Conservation (phyloP, 768 basidiomycete species). For the Cystofilobasidium macerans region DNA sequence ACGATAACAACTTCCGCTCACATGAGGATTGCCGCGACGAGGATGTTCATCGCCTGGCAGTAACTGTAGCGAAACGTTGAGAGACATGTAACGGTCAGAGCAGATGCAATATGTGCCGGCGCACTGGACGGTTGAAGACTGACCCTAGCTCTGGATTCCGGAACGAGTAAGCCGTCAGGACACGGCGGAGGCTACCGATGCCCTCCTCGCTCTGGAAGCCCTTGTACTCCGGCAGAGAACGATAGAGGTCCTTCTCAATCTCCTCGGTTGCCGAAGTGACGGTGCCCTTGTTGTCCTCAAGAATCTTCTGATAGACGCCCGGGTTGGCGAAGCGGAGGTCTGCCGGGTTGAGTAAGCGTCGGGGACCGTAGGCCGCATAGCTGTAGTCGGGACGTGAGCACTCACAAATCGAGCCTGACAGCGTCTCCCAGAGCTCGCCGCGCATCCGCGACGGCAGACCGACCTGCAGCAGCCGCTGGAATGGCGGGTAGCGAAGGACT, state of each 20-base stretch:
- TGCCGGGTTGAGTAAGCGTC: slow-evolving; percentile 7
- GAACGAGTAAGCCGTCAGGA: slow-evolving; percentile 89
- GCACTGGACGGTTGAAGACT: neutral
- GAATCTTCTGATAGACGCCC: slow-evolving; percentile 62
- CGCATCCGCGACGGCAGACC: slow-evolving; percentile 87
- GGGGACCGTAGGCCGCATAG: neutral
- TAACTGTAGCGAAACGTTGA: slow-evolving; percentile 49
- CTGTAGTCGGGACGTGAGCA: neutral
- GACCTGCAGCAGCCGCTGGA: slow-evolving; percentile 93
- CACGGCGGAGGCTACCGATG: slow-evolving; percentile 69
- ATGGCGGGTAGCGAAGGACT: slow-evolving; percentile 85
- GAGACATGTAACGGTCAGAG: neutral
- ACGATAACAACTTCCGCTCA: no score
- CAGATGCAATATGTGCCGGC: neutral
- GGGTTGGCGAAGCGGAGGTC: slow-evolving; percentile 75
- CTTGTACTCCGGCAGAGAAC: slow-evolving; percentile 90
- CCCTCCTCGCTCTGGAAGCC: slow-evolving; percentile 89
- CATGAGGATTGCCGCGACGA: slow-evolving; percentile 45
- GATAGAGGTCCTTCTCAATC: slow-evolving; percentile 94
- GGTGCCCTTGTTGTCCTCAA: slow-evolving; percentile 65
- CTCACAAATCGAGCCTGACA: slow-evolving; percentile 74
- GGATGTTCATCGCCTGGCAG: slow-evolving; percentile 98
- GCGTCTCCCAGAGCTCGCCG: slow-evolving; percentile 96
- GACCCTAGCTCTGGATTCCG: slow-evolving; percentile 56
- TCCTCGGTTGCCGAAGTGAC: slow-evolving; percentile 67